Percentiles rank a stretch among this genome's conserved stretches.
These are phyloP conservation scores for Mychonastes homosphaera DNA, from an alignment of 139 green algal genomes.

Conservation along the genomic window DNA sequence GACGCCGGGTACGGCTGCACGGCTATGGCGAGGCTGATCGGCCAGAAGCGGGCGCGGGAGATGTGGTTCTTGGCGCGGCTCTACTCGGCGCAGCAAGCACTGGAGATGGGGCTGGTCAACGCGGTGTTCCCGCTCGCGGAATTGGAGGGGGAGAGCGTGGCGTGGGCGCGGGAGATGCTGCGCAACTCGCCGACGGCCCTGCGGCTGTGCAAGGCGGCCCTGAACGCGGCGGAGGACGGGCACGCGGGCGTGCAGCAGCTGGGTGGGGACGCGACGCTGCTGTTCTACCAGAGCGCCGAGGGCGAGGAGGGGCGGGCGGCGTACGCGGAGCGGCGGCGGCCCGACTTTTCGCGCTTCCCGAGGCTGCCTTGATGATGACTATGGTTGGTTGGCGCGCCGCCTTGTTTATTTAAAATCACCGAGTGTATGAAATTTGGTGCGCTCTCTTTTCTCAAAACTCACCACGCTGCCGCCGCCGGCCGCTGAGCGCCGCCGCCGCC, in stretches of 20 bases:
- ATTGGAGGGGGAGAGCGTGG: slow-evolving; percentile 80
- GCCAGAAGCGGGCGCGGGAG: slow-evolving; percentile 91
- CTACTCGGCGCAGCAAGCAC: slow-evolving; percentile 82
- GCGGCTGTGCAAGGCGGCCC: slow-evolving; percentile 77
- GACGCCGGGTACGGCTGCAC: slow-evolving; percentile 93
- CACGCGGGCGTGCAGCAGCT: slow-evolving; percentile 90
- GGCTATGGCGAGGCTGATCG: slow-evolving; percentile 83
- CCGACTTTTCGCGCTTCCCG: slow-evolving; percentile 85
- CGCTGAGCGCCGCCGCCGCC: too few relatives aligned
- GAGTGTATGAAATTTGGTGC: too few relatives aligned
- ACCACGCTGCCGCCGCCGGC: too few relatives aligned
- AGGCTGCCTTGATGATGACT: slow-evolving; percentile 76
- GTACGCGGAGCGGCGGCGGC: slow-evolving; percentile 75
- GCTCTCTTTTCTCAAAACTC: too few relatives aligned
- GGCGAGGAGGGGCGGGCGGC: slow-evolving; percentile 79
- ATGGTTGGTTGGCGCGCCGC: too few relatives aligned
- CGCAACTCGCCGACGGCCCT: slow-evolving; percentile 88
- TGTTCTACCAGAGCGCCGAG: slow-evolving; percentile 94
- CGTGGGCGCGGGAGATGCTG: slow-evolving; percentile 93
- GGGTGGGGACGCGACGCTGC: slow-evolving; percentile 84
- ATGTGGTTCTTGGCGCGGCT: slow-evolving; percentile 95
- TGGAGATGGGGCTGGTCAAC: slow-evolving; percentile 93
- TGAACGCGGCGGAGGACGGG: slow-evolving; percentile 95
- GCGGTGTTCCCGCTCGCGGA: slow-evolving; percentile 81
- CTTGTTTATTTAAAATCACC: too few relatives aligned